Evolutionary conservation across 208 protist species (phyloP).

Genomic region (Tritrichomonas foetus): DNA sequence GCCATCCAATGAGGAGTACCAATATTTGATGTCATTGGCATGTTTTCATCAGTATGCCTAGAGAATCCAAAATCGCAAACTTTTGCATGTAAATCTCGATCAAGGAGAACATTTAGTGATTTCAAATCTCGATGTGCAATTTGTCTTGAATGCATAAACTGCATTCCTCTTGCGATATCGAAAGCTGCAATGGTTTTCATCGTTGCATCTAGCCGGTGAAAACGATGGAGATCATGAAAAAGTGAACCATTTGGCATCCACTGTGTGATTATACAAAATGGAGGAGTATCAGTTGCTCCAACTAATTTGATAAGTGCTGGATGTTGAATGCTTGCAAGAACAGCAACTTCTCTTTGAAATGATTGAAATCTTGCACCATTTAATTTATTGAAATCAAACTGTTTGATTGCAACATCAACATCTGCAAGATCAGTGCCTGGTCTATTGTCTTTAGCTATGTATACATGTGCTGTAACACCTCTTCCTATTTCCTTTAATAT

Average conservation of each 20-base stretch:
- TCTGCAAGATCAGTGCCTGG: not conserved
- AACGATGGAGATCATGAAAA: not conserved
- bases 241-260: conserved; percentile 13
- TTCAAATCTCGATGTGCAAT: not conserved
- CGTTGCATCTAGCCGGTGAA: not conserved
- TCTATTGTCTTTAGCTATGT: not conserved
- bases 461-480: not conserved
- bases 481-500: not conserved
- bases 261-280: conserved; percentile 24
- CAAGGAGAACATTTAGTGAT: conserved; percentile 10
- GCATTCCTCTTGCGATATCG: conserved; percentile 7
- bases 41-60: not conserved
- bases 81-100: not conserved
- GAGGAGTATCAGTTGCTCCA: not conserved
- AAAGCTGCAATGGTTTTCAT: not conserved
- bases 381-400: not conserved
- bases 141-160: conserved; percentile 13
- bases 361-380: not conserved
- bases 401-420: not conserved
- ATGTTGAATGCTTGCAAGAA: not conserved
- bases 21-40: not conserved
- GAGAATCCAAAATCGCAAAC: conserved; percentile 32
- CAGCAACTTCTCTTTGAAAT: conserved; percentile 8
- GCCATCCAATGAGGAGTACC: conserved; percentile 32
- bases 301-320: not conserved